Conservation (phyloP, 176 grass and related monocot species). For the bread wheat (Triticum aestivum) region DNA sequence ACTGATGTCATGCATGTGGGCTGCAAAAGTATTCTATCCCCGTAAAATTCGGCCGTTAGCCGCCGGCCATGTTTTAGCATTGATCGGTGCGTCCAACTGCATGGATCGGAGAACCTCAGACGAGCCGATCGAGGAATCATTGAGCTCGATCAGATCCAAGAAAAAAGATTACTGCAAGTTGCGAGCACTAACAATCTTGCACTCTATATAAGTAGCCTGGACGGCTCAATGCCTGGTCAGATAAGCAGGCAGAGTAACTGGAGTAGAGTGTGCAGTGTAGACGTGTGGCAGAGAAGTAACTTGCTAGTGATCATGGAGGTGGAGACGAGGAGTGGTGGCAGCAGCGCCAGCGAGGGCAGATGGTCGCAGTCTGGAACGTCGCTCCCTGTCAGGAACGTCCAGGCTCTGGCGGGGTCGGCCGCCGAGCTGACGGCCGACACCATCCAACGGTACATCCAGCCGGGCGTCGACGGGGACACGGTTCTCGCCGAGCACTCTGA, state of each 20-base stretch:
- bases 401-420: slow-evolving; percentile 22
- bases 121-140: neutral
- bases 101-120: neutral
- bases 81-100: neutral
- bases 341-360: slow-evolving; percentile 3
- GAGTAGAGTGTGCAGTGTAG: neutral
- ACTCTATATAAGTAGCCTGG: neutral
- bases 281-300: neutral
- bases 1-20: neutral
- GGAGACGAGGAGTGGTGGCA: neutral
- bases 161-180: neutral
- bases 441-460: slow-evolving; percentile 35
- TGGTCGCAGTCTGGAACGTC: neutral
- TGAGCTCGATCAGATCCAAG: neutral
- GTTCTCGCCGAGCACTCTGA: neutral
- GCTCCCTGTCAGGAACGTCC: slow-evolving; percentile 41
- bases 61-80: neutral
- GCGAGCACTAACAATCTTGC: neutral
- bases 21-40: neutral
- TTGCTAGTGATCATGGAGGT: neutral
- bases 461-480: neutral
- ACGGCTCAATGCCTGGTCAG: neutral
- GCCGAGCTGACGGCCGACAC: neutral
- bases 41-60: neutral
- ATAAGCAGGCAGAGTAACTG: neutral